These are phyloP conservation scores for Tieghemostelium lacteum DNA, from an alignment of 78 protist genomes.

Conservation along the genomic window DNA sequence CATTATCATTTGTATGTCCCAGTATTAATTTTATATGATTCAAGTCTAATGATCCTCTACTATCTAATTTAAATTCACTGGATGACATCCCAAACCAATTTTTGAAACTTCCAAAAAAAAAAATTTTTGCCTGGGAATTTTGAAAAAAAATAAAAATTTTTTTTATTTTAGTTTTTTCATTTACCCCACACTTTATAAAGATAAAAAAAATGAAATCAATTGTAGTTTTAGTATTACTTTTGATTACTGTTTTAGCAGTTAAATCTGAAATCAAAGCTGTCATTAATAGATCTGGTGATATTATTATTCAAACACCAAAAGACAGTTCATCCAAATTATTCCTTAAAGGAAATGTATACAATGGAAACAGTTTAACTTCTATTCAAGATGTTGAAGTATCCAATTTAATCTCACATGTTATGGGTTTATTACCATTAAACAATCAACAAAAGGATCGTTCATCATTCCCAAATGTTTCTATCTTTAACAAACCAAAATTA, in stretches of 20 bases:
- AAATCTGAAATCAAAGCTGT: conserved; percentile 13
- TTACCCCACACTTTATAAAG: not conserved
- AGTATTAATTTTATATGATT: conserved; percentile 21
- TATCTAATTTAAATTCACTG: not conserved
- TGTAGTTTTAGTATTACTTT: too few species aligned
- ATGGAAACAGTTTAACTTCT: not conserved
- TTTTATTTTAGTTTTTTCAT: not conserved
- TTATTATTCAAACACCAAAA: conserved; percentile 38
- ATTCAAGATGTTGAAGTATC: conserved; percentile 41
- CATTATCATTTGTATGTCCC: conserved; percentile 33
- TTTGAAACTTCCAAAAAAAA: not conserved
- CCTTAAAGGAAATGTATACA: conserved; percentile 49
- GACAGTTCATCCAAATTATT: conserved; percentile 26
- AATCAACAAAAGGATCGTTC: not conserved
- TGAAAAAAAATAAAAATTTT: not conserved
- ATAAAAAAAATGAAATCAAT: too few species aligned
- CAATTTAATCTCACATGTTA: conserved; percentile 38
- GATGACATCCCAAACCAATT: not conserved
- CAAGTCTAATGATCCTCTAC: conserved; percentile 39
- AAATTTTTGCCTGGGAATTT: not conserved
- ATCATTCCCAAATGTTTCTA: conserved; percentile 36
- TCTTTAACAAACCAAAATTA: conserved; percentile 77
- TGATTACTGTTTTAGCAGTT: not conserved
- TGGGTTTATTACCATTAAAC: conserved; percentile 67
- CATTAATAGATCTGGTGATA: conserved; percentile 28